Evolutionary conservation across 768 basidiomycete species (phyloP), one percentile per base, ranked within the genome.

Genomic region (Tephrocybe sp.): DNA sequence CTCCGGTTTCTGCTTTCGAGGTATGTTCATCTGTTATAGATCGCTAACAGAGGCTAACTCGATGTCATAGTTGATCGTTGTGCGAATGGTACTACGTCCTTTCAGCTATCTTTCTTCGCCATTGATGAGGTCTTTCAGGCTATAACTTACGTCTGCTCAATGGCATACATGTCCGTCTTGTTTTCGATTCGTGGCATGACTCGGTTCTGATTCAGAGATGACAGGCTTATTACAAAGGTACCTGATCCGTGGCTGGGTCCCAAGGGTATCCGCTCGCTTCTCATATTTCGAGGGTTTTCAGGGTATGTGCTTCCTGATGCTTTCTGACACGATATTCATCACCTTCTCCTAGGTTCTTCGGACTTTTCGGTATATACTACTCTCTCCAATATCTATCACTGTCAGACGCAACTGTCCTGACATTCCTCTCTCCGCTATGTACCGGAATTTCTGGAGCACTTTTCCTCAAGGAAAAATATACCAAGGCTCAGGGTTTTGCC

Each of bases 321-420:
- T 37, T 13, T 25, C 11, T 34, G 24, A 24, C 42, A 37, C n/a
- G n/a, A 18, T 21, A 18, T 43, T 15, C 22, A 38, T 44, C 4
- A 31, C 19, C 11, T 19, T n/a, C 25, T 21, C 18, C 5, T 47
- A 89, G 86, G 2, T 95, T 91, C 63, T 77, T 89, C 31, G 59
- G 59, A 9, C 52, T 62, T 19, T 59, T 76, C 40, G 77, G 79
- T n/a, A 69, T 76, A 19, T 83, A 81, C 60, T 86, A 80, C 59
- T 82, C 87, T 1, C 68, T 92, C 9, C 75, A 83, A 64, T 89
- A 86, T 64, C 76, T 93, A 3, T 86, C 87, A 0, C 72, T 94
- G 0, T 86, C 87, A 1, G 92, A 94, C 62, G 81, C 88, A 0
- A 85, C 83, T 0, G 86, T 88, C 4, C 69, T 96, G 39, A 83